These are phyloP conservation scores for Gastrolobium bilobum DNA, from an alignment of 306 rosid genomes.

Conservation along the genomic window DNA sequence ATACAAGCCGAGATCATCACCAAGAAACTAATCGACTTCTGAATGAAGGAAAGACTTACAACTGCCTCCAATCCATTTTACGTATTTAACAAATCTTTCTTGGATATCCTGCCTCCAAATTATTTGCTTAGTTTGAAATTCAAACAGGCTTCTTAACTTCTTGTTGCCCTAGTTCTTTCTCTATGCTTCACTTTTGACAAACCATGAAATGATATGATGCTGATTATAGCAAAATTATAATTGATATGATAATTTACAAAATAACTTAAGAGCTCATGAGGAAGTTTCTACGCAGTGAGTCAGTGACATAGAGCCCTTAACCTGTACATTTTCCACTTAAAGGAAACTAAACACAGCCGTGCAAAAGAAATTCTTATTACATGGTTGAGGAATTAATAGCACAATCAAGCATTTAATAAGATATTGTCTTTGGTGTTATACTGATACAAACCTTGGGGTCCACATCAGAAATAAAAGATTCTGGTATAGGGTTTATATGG, in stretches of 20 bases:
- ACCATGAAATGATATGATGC: background rate
- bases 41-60: background rate
- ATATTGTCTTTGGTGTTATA: too few species aligned
- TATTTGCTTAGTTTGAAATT: constrained; percentile 13
- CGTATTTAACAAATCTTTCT: constrained; percentile 6
- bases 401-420: background rate
- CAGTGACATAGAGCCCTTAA: background rate
- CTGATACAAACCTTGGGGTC: too few species aligned
- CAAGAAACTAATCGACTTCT: background rate
- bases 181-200: background rate
- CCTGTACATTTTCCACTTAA: background rate
- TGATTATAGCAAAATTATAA: background rate
- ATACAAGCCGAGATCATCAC: background rate
- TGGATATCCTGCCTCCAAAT: background rate
- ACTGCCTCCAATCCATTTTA: background rate
- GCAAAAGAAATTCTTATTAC: background rate
- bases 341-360: background rate
- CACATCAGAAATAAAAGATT: too few species aligned
- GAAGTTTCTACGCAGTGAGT: constrained; percentile 1
- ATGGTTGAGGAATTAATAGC: constrained; percentile 15
- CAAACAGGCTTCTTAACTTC: background rate
- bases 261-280: constrained; percentile 1
- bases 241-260: background rate
- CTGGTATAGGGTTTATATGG: too few species aligned
- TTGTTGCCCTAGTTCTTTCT: background rate